phyloP scores from a whole-genome alignment of 139 green algal genomes.

The Coelastrella sp. region DNA sequence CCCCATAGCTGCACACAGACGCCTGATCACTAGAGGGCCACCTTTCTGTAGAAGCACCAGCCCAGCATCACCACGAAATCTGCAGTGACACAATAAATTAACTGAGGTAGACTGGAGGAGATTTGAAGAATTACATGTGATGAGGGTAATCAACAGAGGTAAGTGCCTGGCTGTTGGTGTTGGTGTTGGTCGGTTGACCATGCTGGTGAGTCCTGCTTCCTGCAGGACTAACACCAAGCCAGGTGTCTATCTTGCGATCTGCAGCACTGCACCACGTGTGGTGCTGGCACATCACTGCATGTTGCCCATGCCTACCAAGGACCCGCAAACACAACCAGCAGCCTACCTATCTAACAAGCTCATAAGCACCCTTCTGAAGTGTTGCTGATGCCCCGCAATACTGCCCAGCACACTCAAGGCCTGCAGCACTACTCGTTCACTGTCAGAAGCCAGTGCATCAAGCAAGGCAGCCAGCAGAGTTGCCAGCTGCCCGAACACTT shows the following conservation, averaged over 20 bases:
- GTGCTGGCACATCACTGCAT: too few relatives aligned
- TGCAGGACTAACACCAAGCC: too few relatives aligned
- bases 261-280: too few relatives aligned
- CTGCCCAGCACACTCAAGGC: conserved; percentile 71
- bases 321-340: too few relatives aligned
- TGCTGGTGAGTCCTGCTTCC: too few relatives aligned
- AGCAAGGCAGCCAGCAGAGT: conserved; percentile 81
- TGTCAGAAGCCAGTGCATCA: conserved; percentile 65
- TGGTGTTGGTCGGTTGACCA: too few relatives aligned
- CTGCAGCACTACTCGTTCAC: conserved; percentile 70
- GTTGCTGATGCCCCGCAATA: conserved; percentile 66
- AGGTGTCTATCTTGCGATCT: too few relatives aligned
- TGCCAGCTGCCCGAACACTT: conserved; percentile 72
- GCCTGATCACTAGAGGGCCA: conserved; percentile 80
- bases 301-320: too few relatives aligned
- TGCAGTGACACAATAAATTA: conserved; percentile 1
- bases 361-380: conserved; percentile 74
- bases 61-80: conserved; percentile 67
- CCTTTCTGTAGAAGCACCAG: conserved; percentile 73
- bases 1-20: conserved; percentile 73
- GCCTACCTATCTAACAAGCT: conserved; percentile 71
- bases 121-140: too few relatives aligned
- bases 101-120: neutral
- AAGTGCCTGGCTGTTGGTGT: too few relatives aligned
- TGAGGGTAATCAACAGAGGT: too few relatives aligned